These are phyloP conservation scores for Agaricus sinodeliciosus DNA, from an alignment of 768 basidiomycete genomes.

Conservation along the genomic window DNA sequence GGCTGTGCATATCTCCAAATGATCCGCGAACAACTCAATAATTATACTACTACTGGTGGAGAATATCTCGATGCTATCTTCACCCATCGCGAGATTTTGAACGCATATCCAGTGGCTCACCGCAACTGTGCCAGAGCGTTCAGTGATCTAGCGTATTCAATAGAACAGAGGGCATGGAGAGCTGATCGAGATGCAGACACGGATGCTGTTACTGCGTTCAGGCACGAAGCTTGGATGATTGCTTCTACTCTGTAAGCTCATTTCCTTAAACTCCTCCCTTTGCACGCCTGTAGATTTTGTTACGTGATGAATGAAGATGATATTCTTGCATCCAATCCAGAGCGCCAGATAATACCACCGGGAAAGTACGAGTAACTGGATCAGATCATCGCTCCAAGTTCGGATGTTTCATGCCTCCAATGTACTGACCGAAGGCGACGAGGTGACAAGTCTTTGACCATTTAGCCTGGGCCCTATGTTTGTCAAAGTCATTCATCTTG, in stretches of 20 bases:
- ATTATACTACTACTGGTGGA: slow-evolving; percentile 55
- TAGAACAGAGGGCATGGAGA: slow-evolving; percentile 63
- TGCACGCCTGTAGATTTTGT: neutral
- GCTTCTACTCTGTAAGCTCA: slow-evolving; percentile 29
- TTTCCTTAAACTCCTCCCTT: neutral
- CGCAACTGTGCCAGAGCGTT: slow-evolving; percentile 56
- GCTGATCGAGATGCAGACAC: slow-evolving; percentile 64
- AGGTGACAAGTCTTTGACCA: neutral
- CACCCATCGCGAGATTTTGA: slow-evolving; percentile 66
- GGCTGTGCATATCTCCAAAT: slow-evolving; percentile 61
- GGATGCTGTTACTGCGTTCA: slow-evolving; percentile 63
- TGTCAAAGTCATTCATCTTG: neutral
- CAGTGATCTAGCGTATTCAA: slow-evolving; percentile 54
- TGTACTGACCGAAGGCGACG: slow-evolving; percentile 1
- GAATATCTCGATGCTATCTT: slow-evolving; percentile 76
- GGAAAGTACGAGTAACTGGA: neutral
- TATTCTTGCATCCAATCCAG: neutral
- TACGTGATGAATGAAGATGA: neutral
- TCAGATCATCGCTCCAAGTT: neutral
- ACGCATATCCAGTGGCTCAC: slow-evolving; percentile 58
- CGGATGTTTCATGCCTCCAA: slow-evolving; percentile 5
- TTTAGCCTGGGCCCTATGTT: neutral
- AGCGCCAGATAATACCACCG: neutral
- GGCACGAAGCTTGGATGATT: slow-evolving; percentile 64
- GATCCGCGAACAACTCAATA: slow-evolving; percentile 50